Base-by-base conservation (phyloP, 148 eudicot species). In the Mesembryanthemum crystallinum region DNA sequence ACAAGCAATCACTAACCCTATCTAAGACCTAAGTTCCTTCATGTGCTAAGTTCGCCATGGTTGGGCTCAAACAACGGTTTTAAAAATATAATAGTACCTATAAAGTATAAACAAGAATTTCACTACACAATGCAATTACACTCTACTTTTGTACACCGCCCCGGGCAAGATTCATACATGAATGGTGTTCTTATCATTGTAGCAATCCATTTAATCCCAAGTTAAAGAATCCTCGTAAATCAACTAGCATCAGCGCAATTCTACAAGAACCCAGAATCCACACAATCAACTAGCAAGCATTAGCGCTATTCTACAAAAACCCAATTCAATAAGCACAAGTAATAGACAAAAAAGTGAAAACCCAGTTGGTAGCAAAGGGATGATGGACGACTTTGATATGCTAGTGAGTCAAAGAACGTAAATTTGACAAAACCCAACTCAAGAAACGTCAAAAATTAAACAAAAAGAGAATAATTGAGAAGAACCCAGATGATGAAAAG, bases 401-500 rank as follows among this genome's bases (percentile, higher is more conserved):
- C 37, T 28, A 62, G 8, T 14, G 20, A 23, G 23, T 52, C 45
- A 43, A 58, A 3, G 6, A 29, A 23, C 1, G 15, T 21, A 30
- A 37, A 69, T 66, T 13, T 11, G 17, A 27, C 13, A 43, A 63
- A 75, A 30, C 49, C 63, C 14, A 29, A 45, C n/a, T 61, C 69
- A 60, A 43, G 20, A 49, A 30, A 54, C 1, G 21, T 45, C 45
- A 32, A 20, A 0, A 78, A 73, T 45, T 60, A 32, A 68, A 28
- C 29, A 59, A 52, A 23, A 71, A 2, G 3, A 35, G 8, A 70
- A 51, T 68, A 68, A 42, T 10, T 17, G 8, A 8, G 3, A 27
- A 27, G 58, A 76, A 32, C 60, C 64, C 72, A 75, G 74, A 80
- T 55, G 66, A 54, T 11, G 60, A 54, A 55, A 75, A 2, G 15